Evolutionary conservation across 345 rosid genomes (phyloP).

Genomic region (Ricinus communis): DNA sequence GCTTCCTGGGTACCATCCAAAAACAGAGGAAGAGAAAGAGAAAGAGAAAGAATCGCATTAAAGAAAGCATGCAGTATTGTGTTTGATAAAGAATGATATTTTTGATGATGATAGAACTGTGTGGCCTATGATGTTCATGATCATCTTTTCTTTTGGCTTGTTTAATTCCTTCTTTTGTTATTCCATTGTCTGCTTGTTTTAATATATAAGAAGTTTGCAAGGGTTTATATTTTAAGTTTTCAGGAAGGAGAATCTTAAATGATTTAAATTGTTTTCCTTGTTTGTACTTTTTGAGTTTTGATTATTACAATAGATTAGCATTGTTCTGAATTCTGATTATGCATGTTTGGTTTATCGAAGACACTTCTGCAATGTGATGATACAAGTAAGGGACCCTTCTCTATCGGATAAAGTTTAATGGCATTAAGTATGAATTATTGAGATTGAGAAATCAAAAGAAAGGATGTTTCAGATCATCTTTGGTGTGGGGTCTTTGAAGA

Average conservation of each 20-base stretch:
- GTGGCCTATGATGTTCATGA: neutral
- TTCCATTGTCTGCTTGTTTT: neutral
- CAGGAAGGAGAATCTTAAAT: neutral
- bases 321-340: no score
- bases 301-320: no score
- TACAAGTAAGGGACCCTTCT: no score
- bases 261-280: neutral
- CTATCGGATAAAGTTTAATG: no score
- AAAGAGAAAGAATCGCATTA: slow-evolving; percentile 34
- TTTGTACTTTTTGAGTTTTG: neutral
- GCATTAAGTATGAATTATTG: no score
- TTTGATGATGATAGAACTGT: neutral
- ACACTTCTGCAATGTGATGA: no score
- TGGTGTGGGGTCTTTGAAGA: no score
- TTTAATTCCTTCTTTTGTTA: neutral
- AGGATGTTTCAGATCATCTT: no score
- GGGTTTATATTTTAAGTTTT: neutral
- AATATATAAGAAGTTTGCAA: neutral
- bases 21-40: slow-evolving; percentile 41
- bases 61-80: neutral
- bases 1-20: slow-evolving; percentile 79
- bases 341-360: no score
- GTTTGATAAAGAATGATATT: neutral
- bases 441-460: no score
- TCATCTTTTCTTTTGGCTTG: neutral